Evolutionary conservation across 805 yeast genomes (phyloP), one percentile per base, ranked within the genome.

Genomic region (Pichia membranifaciens): DNA sequence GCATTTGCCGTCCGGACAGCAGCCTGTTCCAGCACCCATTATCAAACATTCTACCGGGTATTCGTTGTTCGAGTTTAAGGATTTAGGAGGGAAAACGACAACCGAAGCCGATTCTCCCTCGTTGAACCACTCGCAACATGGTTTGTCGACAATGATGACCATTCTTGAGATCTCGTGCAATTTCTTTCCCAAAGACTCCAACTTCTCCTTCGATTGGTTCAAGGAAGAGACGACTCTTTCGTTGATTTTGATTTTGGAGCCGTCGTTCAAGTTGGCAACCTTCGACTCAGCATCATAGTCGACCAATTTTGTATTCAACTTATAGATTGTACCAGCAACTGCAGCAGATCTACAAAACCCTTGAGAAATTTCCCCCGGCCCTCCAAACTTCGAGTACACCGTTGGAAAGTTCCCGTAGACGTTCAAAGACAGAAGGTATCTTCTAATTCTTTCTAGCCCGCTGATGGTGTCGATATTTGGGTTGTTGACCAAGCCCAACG

Each of bases 341-440:
- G 99, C 99, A 3, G 98, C 98, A 49, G 95, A 85, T 57, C 99
- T 76, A 68, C 97, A 91, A 66, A 93, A 91, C 1, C 97, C 99
- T 69, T 91, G 99, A 15, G 96, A 82, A 23, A 91, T 71, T 67
- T 91, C 99, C 45, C 98, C 96, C 0, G 96, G 90, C 2, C 96
- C 95, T 48, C 98, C 99, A 67, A 82, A 91, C 71, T 88, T 91
- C 43, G 95, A 85, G 57, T 83, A 83, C 70, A 91, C 73, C 12
- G 87, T 95, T 2, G 99, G 97, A 74, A 93, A 91, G 53, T 81
- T 84, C 13, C 99, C 99, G 65, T 90, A 93, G 4, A 90, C 87
- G 57, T 90, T 96, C 61, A 87, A 83, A 16, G 96, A 86, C 8
- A 79, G 70, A 51, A 93, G 70, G 61, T 88, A 93, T 47, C 97